Conservation (phyloP, 2,329 filamentous ascomycete genomes). For the Domatiomyces globalis region DNA sequence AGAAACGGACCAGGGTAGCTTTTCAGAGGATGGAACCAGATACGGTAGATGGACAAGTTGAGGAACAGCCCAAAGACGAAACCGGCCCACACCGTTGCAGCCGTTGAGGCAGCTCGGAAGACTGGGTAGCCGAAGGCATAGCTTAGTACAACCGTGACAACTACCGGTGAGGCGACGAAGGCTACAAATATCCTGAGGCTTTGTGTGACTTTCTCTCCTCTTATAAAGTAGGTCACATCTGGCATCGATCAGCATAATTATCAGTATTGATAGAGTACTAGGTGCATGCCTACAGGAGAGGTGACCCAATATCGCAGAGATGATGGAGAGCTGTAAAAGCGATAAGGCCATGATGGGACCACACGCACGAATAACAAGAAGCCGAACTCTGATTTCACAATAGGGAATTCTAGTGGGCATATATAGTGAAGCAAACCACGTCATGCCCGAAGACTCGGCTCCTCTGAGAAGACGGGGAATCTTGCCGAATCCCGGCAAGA, state of each 20-base stretch:
- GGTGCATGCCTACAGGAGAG: too few relatives aligned
- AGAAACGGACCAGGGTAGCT: slow-evolving; percentile 52
- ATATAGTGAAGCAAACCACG: too few relatives aligned
- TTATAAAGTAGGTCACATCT: neutral
- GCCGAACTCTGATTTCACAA: too few relatives aligned
- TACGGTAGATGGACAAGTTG: slow-evolving; percentile 1
- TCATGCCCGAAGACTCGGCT: too few relatives aligned
- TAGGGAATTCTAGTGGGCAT: too few relatives aligned
- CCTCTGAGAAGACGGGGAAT: too few relatives aligned
- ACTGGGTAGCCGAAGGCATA: neutral
- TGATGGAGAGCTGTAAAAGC: too few relatives aligned
- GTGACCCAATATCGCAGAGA: too few relatives aligned
- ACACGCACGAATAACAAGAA: too few relatives aligned
- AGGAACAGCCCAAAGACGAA: neutral
- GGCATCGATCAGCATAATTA: neutral
- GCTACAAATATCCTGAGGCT: neutral
- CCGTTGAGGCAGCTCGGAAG: neutral
- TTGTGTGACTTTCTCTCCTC: neutral
- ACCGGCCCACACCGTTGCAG: neutral
- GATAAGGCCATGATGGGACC: too few relatives aligned
- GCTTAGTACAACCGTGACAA: neutral
- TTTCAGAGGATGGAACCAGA: slow-evolving; percentile 42
- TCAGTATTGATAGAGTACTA: neutral
- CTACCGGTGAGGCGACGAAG: too few relatives aligned
- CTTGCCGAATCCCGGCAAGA: too few relatives aligned